Conservation (phyloP, 2,329 filamentous ascomycete genomes). For the Cladosporium sp. region DNA sequence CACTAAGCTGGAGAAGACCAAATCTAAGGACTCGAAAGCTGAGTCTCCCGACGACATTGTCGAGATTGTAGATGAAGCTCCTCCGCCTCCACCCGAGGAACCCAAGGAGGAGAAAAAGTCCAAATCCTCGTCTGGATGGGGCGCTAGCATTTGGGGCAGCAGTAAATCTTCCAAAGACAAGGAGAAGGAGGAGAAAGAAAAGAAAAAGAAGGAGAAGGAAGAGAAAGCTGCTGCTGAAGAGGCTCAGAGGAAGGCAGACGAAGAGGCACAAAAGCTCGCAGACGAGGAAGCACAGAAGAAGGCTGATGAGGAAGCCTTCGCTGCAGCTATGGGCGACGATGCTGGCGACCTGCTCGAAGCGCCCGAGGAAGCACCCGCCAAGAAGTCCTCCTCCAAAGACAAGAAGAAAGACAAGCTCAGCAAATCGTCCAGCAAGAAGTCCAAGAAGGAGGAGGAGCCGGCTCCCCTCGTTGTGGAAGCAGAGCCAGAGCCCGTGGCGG, state of each 20-base stretch:
- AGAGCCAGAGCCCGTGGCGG: constrained; percentile 4
- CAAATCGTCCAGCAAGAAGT: constrained; percentile 15
- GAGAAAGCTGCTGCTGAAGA: constrained; percentile 30
- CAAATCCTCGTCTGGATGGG: constrained; percentile 33
- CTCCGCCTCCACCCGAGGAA: constrained; percentile 12
- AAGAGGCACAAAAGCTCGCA: constrained; percentile 32
- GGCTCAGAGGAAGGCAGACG: constrained; percentile 31
- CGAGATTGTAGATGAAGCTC: constrained; percentile 20
- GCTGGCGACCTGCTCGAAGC: constrained; percentile 31
- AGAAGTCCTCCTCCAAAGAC: constrained; percentile 25
- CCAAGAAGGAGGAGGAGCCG: constrained; percentile 28
- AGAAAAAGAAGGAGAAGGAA: constrained; percentile 43
- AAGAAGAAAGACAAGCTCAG: constrained; percentile 24
- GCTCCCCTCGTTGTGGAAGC: constrained; percentile 16
- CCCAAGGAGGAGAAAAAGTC: constrained; percentile 39
- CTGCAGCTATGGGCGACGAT: constrained; percentile 33
- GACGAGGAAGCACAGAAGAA: constrained; percentile 24
- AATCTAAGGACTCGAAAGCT: constrained; percentile 32
- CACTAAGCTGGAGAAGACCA: constrained; percentile 30
- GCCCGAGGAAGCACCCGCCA: constrained; percentile 24
- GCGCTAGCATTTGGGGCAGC: constrained; percentile 26
- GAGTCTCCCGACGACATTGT: constrained; percentile 24
- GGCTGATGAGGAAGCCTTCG: constrained; percentile 34
- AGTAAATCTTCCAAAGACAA: constrained; percentile 33
- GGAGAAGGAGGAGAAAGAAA: constrained; percentile 38